Conservation (phyloP, 768 basidiomycete species). For the Rhodocollybia butyracea region DNA sequence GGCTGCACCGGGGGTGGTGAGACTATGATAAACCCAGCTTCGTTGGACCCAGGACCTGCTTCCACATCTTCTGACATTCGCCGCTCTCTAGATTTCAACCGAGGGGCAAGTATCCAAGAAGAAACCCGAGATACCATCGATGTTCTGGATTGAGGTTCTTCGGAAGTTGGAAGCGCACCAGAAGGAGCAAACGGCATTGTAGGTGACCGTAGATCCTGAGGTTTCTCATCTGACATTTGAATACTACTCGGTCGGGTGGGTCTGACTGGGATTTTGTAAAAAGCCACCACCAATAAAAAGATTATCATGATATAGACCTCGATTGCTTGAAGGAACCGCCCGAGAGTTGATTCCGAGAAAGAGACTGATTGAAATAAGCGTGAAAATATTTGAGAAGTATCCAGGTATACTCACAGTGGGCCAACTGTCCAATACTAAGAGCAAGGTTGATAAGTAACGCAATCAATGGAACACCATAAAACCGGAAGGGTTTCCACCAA, state of each 20-base stretch:
- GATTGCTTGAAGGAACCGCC: conserved; percentile 42
- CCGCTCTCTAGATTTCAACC: conserved; percentile 17
- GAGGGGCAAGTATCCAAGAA: conserved; percentile 33
- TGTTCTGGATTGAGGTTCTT: conserved; percentile 15
- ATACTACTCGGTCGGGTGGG: conserved; percentile 7
- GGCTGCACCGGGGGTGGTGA: neutral
- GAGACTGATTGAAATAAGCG: conserved; percentile 36
- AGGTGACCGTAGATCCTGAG: neutral
- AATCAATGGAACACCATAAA: conserved; percentile 47
- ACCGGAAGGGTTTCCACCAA: conserved; percentile 40
- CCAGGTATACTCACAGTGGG: conserved; percentile 45
- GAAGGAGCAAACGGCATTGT: neutral
- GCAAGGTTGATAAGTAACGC: conserved; percentile 50
- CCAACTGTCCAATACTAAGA: conserved; percentile 53
- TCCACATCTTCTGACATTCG: neutral
- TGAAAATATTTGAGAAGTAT: neutral
- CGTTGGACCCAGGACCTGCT: neutral
- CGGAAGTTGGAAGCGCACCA: conserved; percentile 1
- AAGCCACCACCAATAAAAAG: conserved; percentile 49
- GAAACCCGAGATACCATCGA: conserved; percentile 26
- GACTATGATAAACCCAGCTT: neutral
- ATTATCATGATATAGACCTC: conserved; percentile 62
- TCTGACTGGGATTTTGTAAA: conserved; percentile 21
- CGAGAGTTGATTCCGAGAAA: conserved; percentile 52
- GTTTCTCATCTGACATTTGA: conserved; percentile 14